These are phyloP conservation scores for Sporobolomyces pararoseus DNA, from an alignment of 768 basidiomycete genomes.

Conservation along the genomic window DNA sequence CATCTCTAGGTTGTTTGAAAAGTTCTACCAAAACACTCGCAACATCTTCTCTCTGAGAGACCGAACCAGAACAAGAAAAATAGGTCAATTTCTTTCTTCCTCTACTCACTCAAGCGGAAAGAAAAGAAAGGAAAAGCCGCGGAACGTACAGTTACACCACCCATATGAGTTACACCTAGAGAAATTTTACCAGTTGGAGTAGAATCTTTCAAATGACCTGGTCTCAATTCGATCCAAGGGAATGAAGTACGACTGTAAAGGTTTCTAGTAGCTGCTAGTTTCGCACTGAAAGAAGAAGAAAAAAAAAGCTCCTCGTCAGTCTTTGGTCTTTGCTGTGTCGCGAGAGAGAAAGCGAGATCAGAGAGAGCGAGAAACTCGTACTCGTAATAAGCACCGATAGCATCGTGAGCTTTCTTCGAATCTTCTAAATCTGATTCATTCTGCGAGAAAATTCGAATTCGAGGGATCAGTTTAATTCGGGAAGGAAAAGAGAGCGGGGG, in stretches of 20 bases:
- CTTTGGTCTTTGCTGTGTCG: too few relatives aligned
- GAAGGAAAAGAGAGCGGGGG: neutral
- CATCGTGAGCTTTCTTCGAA: conserved; percentile 27
- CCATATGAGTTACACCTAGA: conserved; percentile 60
- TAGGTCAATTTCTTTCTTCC: neutral
- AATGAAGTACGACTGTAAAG: conserved; percentile 57
- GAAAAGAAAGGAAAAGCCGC: neutral
- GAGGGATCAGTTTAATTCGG: too few relatives aligned
- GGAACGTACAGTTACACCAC: conserved; percentile 54
- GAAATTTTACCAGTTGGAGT: conserved; percentile 57
- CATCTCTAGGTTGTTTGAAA: conserved; percentile 51
- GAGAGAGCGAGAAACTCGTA: neutral
- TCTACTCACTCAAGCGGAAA: too few relatives aligned
- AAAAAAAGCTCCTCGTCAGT: too few relatives aligned
- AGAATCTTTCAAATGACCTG: conserved; percentile 58
- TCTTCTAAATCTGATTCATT: conserved; percentile 17
- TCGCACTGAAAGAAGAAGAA: too few relatives aligned
- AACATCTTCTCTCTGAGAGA: conserved; percentile 60
- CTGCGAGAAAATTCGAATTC: conserved; percentile 5
- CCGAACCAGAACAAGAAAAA: neutral
- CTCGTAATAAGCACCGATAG: conserved; percentile 40
- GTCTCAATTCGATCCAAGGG: conserved; percentile 65
- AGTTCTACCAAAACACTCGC: conserved; percentile 56
- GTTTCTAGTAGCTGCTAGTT: conserved; percentile 54
- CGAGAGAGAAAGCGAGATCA: neutral